Percentiles rank a stretch among this genome's conserved stretches.
phyloP scores from a whole-genome alignment of 805 yeast species.

The Kodamaea nitidulidarum region DNA sequence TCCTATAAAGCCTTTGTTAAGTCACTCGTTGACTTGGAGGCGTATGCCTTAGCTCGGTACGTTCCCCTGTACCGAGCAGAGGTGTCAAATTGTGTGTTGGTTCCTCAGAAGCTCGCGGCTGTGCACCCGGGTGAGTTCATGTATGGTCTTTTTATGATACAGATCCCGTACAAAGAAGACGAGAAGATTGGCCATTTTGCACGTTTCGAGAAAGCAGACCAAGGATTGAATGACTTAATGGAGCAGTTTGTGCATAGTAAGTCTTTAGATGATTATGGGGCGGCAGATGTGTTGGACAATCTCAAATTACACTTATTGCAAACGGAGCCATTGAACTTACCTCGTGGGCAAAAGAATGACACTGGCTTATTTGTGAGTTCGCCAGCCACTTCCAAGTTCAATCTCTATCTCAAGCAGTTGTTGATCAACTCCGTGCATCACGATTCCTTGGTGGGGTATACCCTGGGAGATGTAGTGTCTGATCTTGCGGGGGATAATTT shows the following conservation, averaged over 20 bases:
- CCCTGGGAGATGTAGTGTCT: slow-evolving; percentile 23
- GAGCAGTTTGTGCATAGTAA: slow-evolving; percentile 27
- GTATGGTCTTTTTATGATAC: slow-evolving; percentile 46
- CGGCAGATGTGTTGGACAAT: slow-evolving; percentile 9
- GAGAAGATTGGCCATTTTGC: slow-evolving; percentile 57
- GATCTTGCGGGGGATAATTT: slow-evolving; percentile 23
- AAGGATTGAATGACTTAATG: slow-evolving; percentile 21
- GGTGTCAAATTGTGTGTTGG: slow-evolving; percentile 48
- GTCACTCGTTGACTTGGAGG: slow-evolving; percentile 44
- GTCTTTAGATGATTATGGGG: slow-evolving; percentile 16
- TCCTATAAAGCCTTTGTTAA: slow-evolving; percentile 40
- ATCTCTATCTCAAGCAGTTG: slow-evolving; percentile 21
- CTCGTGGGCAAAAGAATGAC: slow-evolving; percentile 6
- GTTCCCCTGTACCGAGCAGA: slow-evolving; percentile 50
- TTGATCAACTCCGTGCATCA: slow-evolving; percentile 19
- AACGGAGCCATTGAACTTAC: slow-evolving; percentile 16
- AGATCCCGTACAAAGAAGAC: slow-evolving; percentile 75
- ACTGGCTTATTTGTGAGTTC: slow-evolving; percentile 22
- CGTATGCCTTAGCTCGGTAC: slow-evolving; percentile 58
- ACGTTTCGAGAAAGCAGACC: slow-evolving; percentile 14
- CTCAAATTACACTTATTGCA: slow-evolving; percentile 16
- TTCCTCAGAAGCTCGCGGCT: slow-evolving; percentile 35
- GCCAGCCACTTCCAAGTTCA: slow-evolving; percentile 30
- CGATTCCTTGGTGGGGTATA: slow-evolving; percentile 17
- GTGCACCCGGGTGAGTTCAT: slow-evolving; percentile 9